Evolutionary conservation across 2,329 filamentous ascomycete species (phyloP), one percentile per base, ranked within the genome.

Genomic region (Ascochyta rabiei): DNA sequence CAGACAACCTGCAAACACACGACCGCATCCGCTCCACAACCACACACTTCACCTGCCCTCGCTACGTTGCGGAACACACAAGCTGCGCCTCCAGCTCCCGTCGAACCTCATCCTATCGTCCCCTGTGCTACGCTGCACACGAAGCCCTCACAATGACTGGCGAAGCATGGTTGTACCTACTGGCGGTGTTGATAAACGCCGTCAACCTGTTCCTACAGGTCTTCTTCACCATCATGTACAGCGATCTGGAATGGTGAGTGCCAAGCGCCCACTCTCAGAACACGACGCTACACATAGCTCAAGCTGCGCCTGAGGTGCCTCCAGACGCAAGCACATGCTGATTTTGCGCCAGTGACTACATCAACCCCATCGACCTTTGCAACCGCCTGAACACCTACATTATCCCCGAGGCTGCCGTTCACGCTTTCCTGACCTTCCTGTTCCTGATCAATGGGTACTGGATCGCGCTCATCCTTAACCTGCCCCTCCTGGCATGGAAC

Each of bases 191-290:
- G 77, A 96, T 99, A 84, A 99, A 99, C 83, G 95, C 95, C 82
- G 93, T 99, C 86, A 99, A 99, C 84, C 86, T 99, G 74, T 99
- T 99, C 80, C 85, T 99, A 54, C 96, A 99, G 82, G 95, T 99
- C 71, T 99, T 99, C 86, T 99, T 99, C 83, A 99, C 95, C 55
- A 99, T 99, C 76, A 99, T 99, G 96, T 99, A 98, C 82, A 96
- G 91, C 79, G 95, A 99, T 84, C 81, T 99, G 72, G 95, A 99
- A 89, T 99, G 95, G 93, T 96, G 82, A 73, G 90, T 83, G 31
- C 31, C 18, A n/a, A n/a, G 44, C 38, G 28, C 28, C 28, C 13
- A 30, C 28, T 30, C 16, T 16, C 41, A 3, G n/a, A 8, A 7
- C 10, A 8, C 15, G 26, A 26, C 15, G 16, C 31, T 28, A 16